Base-by-base conservation (phyloP, 495 filamentous ascomycete genomes). In the Penicilliopsis zonata region DNA sequence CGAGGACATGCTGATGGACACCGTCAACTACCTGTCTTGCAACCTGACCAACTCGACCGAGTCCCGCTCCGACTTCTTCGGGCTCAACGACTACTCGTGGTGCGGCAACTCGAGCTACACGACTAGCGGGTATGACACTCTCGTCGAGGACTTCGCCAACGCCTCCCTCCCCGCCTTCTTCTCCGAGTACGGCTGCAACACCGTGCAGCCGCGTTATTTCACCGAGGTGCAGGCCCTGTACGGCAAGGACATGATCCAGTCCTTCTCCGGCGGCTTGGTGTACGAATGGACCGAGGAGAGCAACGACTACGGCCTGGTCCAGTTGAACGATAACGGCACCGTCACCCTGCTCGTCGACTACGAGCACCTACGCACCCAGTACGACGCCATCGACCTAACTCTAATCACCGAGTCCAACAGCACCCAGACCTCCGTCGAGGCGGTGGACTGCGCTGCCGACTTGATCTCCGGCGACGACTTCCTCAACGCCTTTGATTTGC, bases 151-250 rank as follows among this genome's bases (percentile, higher is more conserved):
- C 45, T 92, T 96, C 63, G 52, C 55, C 32, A 70, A 70, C 40
- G 76, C 72, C 34, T 78, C 77, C 18, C 67, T 94, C 33, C 88
- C 88, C 13, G 71, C 95, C 34, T 94, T 96, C 74, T 94, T 92
- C 69, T 88, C 82, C 44, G 90, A 98, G 59, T 96, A 82, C 38
- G 90, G 90, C 39, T 98, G 90, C 71, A 96, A 94, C 69, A 61
- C 70, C 15, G 74, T 78, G 18, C 57, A 60, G 22, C 86, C 88
- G 12, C 82, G 90, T 48, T 41, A 72, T 39, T 96, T 94, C 65
- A 75, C 73, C 38, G 88, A 96, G 55, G 80, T 94, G 10, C 57
- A 59, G 33, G 70, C 78, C 26, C 67, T 96, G 44, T 94, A 96
- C 56, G 72, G 85, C 35, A 40, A 64, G 16, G 53, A 90, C 31